Evolutionary conservation across 768 basidiomycete species (phyloP).

Genomic region (Paxillus involutus): DNA sequence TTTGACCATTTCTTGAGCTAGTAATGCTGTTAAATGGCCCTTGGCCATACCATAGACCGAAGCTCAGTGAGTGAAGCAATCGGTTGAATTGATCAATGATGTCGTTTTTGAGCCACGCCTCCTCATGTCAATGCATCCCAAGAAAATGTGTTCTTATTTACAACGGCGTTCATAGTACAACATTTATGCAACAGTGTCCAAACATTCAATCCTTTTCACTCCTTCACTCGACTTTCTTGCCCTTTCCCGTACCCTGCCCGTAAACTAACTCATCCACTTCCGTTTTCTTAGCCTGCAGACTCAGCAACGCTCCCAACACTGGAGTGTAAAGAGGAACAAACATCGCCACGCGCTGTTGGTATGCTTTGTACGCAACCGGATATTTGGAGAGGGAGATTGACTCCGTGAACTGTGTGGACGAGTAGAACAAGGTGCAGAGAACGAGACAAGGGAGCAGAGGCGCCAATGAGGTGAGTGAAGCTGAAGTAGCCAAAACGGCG

Average conservation of each 20-base stretch:
- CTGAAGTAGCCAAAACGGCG: slow-evolving; percentile 19
- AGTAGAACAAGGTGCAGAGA: slow-evolving; percentile 70
- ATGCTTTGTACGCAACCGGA: slow-evolving; percentile 64
- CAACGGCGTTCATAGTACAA: neutral
- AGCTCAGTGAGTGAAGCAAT: no score
- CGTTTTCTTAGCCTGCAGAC: slow-evolving; percentile 35
- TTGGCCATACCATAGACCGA: no score
- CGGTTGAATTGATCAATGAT: no score
- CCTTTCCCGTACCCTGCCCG: slow-evolving; percentile 30
- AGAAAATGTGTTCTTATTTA: neutral
- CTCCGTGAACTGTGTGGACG: slow-evolving; percentile 81
- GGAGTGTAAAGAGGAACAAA: slow-evolving; percentile 56
- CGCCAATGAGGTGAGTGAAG: slow-evolving; percentile 28
- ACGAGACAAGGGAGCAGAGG: slow-evolving; percentile 56
- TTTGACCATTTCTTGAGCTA: no score
- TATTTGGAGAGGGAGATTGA: slow-evolving; percentile 77
- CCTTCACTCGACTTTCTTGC: slow-evolving; percentile 20
- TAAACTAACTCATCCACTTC: slow-evolving; percentile 44
- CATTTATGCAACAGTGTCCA: neutral
- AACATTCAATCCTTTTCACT: neutral
- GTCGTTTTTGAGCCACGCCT: no score
- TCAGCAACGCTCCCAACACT: slow-evolving; percentile 42
- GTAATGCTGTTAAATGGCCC: no score
- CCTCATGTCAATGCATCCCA: no score
- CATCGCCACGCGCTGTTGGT: slow-evolving; percentile 80